Evolutionary conservation across 2,329 filamentous ascomycete genomes (phyloP), one percentile per base, ranked within the genome.

Genomic region (Cryphonectria naterciae): DNA sequence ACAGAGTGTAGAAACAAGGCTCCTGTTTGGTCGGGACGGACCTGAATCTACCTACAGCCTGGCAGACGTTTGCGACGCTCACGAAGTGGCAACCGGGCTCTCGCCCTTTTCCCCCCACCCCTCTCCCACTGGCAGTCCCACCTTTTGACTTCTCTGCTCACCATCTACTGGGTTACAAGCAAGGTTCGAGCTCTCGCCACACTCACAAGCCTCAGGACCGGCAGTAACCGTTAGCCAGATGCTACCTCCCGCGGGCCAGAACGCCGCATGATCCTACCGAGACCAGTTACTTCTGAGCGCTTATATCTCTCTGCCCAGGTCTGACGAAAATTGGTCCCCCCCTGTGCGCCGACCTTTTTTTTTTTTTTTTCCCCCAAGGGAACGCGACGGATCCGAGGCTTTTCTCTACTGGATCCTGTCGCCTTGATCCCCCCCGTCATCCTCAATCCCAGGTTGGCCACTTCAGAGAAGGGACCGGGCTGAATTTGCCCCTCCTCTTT

Each of bases 211-310:
- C 70, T 65, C 43, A 58, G 66, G 46, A 43, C 65, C 69, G 71
- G 68, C 68, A 72, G 70, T 66, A 62, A 56, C 67, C 71, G 67
- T 64, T 68, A 67, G 63, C 56, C 65, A 69, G 69, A 70, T 72
- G 68, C 54, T 64, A 54, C 65, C 25, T 65, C 32, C 68, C 66
- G 65, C 66, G 68, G 69, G 67, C 65, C 67, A 68, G 68, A 70
- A 65, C 68, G 46, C 56, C 62, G 37, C 67, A 63, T 65, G 61
- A 54, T 58, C 41, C 39, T 43, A 64, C 61, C 32, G 60, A 37
- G 54, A 58, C 15, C 54, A 25, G 13, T 56, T 56, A 58, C 54
- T 32, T 49, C 10, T 58, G 54, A 62, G 60, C 35, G 35, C 60
- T 62, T 15, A 39, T 41, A 39, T 62, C 60, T 28, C 25, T n/a